Percentiles rank a stretch among this genome's conserved stretches.
Conservation (phyloP, 805 yeast species). For the Kuraishia cidri region DNA sequence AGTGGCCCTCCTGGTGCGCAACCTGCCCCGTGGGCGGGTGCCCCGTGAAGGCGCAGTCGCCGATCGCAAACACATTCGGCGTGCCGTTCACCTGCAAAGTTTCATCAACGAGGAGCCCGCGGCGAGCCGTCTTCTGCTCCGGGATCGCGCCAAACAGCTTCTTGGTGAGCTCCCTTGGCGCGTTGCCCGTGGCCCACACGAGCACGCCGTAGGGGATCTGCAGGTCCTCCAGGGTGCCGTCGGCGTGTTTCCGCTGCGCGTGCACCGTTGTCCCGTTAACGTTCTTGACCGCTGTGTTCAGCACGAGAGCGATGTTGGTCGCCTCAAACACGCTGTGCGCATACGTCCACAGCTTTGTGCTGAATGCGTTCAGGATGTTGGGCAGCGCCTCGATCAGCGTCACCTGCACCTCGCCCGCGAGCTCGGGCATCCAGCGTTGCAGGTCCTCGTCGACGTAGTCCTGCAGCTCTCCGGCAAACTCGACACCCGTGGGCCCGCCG, state of each 20-base stretch:
- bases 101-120: constrained; percentile 43
- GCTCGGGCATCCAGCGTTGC: constrained; percentile 44
- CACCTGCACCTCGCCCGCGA: constrained; percentile 38
- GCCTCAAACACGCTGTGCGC: constrained; percentile 42
- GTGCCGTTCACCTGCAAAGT: constrained; percentile 39
- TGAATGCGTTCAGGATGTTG: constrained; percentile 42
- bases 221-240: constrained; percentile 26
- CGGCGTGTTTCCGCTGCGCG: constrained; percentile 32
- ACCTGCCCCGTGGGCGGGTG: constrained; percentile 51
- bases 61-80: constrained; percentile 37
- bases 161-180: constrained; percentile 37
- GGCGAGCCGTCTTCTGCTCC: constrained; percentile 43
- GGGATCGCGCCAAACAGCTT: constrained; percentile 33
- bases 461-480: constrained; percentile 47
- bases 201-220: constrained; percentile 46
- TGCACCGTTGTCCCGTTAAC: constrained; percentile 32
- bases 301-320: constrained; percentile 36
- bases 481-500: constrained; percentile 55
- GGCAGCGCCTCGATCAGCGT: constrained; percentile 46
- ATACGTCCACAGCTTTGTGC: constrained; percentile 39
- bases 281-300: constrained; percentile 41
- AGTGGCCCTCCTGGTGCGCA: constrained; percentile 46
- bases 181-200: constrained; percentile 53
- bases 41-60: constrained; percentile 49
- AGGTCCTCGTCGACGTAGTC: constrained; percentile 50